Evolutionary conservation across 1,139 yeast genomes (phyloP).

Genomic region (Kluyveromyces marxianus): DNA sequence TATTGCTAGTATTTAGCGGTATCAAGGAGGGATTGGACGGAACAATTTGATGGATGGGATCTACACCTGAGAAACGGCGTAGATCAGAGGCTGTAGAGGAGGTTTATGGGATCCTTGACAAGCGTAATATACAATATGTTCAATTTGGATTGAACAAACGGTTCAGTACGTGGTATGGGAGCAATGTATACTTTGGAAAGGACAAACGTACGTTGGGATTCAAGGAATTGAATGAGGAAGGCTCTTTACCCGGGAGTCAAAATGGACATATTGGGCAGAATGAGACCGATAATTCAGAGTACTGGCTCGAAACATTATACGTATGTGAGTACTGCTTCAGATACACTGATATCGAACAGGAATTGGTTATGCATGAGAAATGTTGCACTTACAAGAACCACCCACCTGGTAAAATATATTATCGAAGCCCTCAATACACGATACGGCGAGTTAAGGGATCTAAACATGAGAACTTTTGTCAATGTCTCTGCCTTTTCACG

Average conservation of each 20-base stretch:
- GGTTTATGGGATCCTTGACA: constrained; percentile 52
- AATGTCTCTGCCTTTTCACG: constrained; percentile 75
- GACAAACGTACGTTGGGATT: constrained; percentile 29
- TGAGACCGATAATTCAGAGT: constrained; percentile 9
- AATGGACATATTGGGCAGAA: background rate
- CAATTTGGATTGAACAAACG: constrained; percentile 51
- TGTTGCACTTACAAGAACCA: constrained; percentile 41
- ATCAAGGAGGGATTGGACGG: background rate
- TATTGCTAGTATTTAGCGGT: too few relatives aligned
- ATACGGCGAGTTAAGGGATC: constrained; percentile 65
- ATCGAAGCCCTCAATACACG: constrained; percentile 48
- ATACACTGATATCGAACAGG: constrained; percentile 45
- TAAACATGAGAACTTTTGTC: constrained; percentile 60
- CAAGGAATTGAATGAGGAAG: constrained; percentile 11
- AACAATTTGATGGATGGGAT: background rate
- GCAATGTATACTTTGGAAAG: constrained; percentile 58
- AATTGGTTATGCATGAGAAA: constrained; percentile 38
- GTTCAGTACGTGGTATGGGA: constrained; percentile 81
- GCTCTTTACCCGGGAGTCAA: constrained; percentile 1
- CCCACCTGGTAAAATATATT: constrained; percentile 62
- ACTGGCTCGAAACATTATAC: constrained; percentile 55
- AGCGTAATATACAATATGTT: constrained; percentile 57
- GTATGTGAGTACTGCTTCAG: constrained; percentile 84
- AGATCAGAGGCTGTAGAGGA: constrained; percentile 25
- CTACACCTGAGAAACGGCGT: constrained; percentile 1